Evolutionary conservation across 2,329 filamentous ascomycete species (phyloP), one percentile per base, ranked within the genome.

Genomic region (Cadophora sp.): DNA sequence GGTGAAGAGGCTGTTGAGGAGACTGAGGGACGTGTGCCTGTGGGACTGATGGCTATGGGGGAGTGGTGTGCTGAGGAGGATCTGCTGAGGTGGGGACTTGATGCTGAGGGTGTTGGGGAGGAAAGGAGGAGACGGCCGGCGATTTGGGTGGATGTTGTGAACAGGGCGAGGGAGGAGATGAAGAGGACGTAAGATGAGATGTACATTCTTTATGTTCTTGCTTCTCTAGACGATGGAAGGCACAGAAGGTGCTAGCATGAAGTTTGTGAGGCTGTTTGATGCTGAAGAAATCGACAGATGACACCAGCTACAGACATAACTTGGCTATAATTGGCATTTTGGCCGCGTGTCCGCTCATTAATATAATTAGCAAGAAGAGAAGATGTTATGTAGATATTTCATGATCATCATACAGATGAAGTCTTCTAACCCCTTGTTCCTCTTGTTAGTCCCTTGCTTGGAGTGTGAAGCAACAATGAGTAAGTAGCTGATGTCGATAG

Each of bases 21-120:
- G 7, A 62, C 51, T 4, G 88, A 86, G 2, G 91, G 90, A 0
- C 85, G 82, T 75, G 71, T 91, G 66, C 86, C 88, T 0, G 80
- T 91, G 26, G 85, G 88, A 3, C 73, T 91, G 72, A 84, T 89
- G 84, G 88, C 86, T 1, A 85, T 87, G 79, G 88, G 82, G 5
- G 87, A 90, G 78, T 91, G 89, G 89, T 89, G 88, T 0, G 82
- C 81, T 48, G 89, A 91, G 78, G 88, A 91, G 78, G 83, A 84
- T 75, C 78, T 91, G 68, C 77, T 91, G 55, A 79, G 77, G 24
- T 90, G 86, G 83, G 88, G 87, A 1, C 79, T 78, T 27, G 85
- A 87, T 68, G 81, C 81, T 0, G 88, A 90, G 78, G 77, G 77
- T 51, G 63, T 65, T 7, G 71, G 69, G 6, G 29, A 51, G 48